Evolutionary conservation across 2,329 filamentous ascomycete genomes (phyloP).

Genomic region (Fusarium avenaceum): DNA sequence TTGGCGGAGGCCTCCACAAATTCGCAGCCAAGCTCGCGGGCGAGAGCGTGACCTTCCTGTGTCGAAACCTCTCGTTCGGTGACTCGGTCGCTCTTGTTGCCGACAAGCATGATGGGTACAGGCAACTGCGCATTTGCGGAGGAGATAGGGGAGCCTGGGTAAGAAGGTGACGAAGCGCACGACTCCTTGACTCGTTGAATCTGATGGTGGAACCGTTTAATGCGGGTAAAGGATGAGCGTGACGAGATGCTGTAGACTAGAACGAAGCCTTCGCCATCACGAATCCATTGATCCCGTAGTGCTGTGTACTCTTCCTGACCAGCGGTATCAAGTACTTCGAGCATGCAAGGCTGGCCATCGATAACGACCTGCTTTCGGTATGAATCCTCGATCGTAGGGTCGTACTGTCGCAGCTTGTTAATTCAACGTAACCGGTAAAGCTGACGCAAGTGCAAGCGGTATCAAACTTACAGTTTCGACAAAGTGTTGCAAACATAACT

Average conservation of each 20-base stretch:
- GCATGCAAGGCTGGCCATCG: slow-evolving; percentile 94
- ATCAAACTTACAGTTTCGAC: slow-evolving; percentile 81
- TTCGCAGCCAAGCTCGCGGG: slow-evolving; percentile 92
- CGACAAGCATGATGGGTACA: slow-evolving; percentile 97
- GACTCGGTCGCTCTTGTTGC: slow-evolving; percentile 97
- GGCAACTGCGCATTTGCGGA: slow-evolving; percentile 71
- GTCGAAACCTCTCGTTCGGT: slow-evolving; percentile 97
- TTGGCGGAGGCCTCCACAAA: slow-evolving; percentile 98
- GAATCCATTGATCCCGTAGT: slow-evolving; percentile 96
- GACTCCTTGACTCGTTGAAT: slow-evolving; percentile 98
- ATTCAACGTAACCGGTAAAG: slow-evolving; percentile 7
- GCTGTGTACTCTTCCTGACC: slow-evolving; percentile 99
- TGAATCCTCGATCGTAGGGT: slow-evolving; percentile 89
- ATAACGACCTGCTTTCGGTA: slow-evolving; percentile 93
- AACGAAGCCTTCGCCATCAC: slow-evolving; percentile 96
- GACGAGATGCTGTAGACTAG: slow-evolving; percentile 99
- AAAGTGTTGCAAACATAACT: slow-evolving; percentile 98
- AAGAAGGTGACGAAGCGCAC: slow-evolving; percentile 79
- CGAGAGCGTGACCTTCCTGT: slow-evolving; percentile 92
- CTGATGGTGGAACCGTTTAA: slow-evolving; percentile 95
- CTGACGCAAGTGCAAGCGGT: slow-evolving; percentile 12
- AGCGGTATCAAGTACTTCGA: slow-evolving; percentile 96
- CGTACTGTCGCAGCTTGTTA: slow-evolving; percentile 69
- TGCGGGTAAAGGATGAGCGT: slow-evolving; percentile 92
- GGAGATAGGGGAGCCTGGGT: slow-evolving; percentile 79